These are phyloP conservation scores for Phytophthora hibernalis DNA, from an alignment of 352 stramenopile species.

Conservation along the genomic window DNA sequence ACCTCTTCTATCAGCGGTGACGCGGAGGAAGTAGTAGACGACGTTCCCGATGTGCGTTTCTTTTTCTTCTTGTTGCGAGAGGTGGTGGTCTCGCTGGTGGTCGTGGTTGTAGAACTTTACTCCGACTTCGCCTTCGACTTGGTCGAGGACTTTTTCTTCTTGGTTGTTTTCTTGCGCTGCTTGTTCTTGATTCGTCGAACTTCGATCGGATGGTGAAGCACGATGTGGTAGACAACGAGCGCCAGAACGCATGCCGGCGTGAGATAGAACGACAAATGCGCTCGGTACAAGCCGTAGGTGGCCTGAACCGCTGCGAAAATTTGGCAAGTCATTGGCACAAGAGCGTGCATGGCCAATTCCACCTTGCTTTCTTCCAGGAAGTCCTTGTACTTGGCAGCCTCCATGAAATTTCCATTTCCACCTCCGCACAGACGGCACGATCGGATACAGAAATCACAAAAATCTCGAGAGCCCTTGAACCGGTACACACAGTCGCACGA, in stretches of 20 bases:
- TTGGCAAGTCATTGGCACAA: conserved; percentile 62
- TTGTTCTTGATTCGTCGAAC: conserved; percentile 60
- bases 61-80: conserved; percentile 50
- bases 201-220: conserved; percentile 65
- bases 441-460: conserved; percentile 80
- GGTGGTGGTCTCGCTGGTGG: conserved; percentile 13
- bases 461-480: conserved; percentile 63
- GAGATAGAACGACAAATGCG: conserved; percentile 65
- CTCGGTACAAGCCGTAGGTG: conserved; percentile 51
- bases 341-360: conserved; percentile 62
- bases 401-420: conserved; percentile 75
- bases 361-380: conserved; percentile 72
- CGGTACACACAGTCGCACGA: conserved; percentile 87
- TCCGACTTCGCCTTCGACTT: conserved; percentile 47
- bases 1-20: conserved; percentile 39
- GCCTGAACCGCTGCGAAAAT: conserved; percentile 51
- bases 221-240: conserved; percentile 58
- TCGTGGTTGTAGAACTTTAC: conserved; percentile 7
- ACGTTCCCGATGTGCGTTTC: conserved; percentile 39
- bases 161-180: conserved; percentile 57
- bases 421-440: conserved; percentile 79
- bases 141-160: conserved; percentile 59
- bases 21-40: conserved; percentile 30
- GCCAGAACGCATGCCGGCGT: conserved; percentile 50
- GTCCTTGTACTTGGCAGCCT: conserved; percentile 79